phyloP scores from a whole-genome alignment of 352 stramenopile genomes.

The Bremia lactucae region DNA sequence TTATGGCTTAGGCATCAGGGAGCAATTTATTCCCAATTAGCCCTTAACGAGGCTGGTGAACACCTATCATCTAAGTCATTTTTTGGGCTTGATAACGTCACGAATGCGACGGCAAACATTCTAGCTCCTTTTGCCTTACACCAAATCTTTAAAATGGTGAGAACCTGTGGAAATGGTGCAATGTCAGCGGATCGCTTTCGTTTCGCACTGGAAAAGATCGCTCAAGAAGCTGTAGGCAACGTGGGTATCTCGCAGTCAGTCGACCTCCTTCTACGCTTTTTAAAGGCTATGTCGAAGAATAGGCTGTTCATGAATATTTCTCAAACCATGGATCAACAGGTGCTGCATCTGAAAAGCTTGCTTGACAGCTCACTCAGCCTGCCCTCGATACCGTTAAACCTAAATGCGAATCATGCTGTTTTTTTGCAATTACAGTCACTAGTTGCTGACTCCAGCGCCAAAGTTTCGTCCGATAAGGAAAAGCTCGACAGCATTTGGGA shows the following conservation, averaged over 20 bases:
- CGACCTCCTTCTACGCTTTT: conserved; percentile 37
- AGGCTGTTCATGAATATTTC: conserved; percentile 28
- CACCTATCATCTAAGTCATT: conserved; percentile 45
- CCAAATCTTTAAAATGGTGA: conserved; percentile 37
- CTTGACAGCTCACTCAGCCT: conserved; percentile 16
- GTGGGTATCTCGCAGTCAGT: conserved; percentile 6
- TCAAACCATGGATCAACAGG: conserved; percentile 11
- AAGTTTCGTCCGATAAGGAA: conserved; percentile 4
- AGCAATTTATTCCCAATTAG: conserved; percentile 15
- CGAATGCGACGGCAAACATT: conserved; percentile 18
- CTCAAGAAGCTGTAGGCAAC: conserved; percentile 9
- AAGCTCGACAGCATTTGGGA: conserved; percentile 30
- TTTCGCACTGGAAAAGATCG: conserved; percentile 55
- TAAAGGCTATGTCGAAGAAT: conserved; percentile 43
- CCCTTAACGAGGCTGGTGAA: conserved; percentile 30
- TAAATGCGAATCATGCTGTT: conserved; percentile 38
- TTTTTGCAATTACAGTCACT: conserved; percentile 26
- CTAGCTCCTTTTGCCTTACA: conserved; percentile 49
- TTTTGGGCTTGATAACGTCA: conserved; percentile 18
- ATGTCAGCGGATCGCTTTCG: conserved; percentile 42
- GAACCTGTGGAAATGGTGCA: conserved; percentile 10
- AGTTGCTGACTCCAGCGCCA: conserved; percentile 6
- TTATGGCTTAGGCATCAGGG: conserved; percentile 12
- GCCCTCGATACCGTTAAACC: conserved; percentile 28
- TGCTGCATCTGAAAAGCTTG: conserved; percentile 7